Base-by-base conservation (phyloP, 2,329 filamentous ascomycete genomes). In the Fusarium sp. region DNA sequence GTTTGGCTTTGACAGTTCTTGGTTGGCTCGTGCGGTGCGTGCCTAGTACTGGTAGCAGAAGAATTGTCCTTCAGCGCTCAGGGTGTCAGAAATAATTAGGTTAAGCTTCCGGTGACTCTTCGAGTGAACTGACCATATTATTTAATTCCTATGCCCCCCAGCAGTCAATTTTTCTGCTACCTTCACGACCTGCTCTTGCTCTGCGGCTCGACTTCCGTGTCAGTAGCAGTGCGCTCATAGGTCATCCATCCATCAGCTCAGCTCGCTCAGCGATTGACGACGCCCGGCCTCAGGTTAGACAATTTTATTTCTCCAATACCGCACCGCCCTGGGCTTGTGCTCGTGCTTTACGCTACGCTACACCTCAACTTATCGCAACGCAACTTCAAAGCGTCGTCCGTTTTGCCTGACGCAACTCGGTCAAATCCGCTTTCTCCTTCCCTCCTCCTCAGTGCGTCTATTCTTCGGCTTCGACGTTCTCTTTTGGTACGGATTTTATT, bases 231-330 rank as follows among this genome's bases (percentile, higher is more conserved):
- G 34, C 34, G 67, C 67, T 63, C 68, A 58, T 66, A 63, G 61
- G 56, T n/a, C 43, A 42, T 37, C 25, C 21, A 25, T n/a, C 42
- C 48, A 42, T 61, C 40, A 63, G 59, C 37, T 56, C 54, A 56
- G 54, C 43, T n/a, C 21, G 21, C 18, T 27, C 56, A 32, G 34
- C 37, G 54, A 53, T 32, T 47, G 47, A 66, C 34, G 32, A 43
- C 40, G 42, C 63, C 37, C 49, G 34, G 49, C 49, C 49, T 53
- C 34, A 53, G 49, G 49, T 61, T 63, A 51, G 66, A 61, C 74
- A 76, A 76, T 75, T 76, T 76, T 75, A 73, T 75, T 75, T 69
- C 69, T 69, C 66, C 71, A 71, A 69, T 70, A 21, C 41, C 49
- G 40, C 56, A 21, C 41, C 42, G 40, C 56, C 20, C 55, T 42